These are phyloP conservation scores for Priceomyces carsonii DNA, from an alignment of 805 yeast genomes.

Conservation along the genomic window DNA sequence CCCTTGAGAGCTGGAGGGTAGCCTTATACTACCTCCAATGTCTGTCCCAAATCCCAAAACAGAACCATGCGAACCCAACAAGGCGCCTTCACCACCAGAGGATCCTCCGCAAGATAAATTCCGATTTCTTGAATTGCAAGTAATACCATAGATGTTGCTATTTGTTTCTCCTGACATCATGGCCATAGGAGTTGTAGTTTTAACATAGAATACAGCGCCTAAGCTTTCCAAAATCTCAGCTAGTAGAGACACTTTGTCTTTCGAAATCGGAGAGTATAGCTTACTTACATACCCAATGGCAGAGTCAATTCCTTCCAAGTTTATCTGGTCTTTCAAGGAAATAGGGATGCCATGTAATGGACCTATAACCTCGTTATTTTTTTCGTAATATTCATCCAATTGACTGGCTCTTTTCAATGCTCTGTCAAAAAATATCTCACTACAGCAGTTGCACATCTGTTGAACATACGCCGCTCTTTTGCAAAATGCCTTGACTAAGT, in stretches of 20 bases:
- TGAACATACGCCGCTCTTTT: conserved; percentile 61
- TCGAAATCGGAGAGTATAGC: conserved; percentile 14
- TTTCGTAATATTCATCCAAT: conserved; percentile 21
- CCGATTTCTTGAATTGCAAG: conserved; percentile 48
- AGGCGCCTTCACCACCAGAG: conserved; percentile 57
- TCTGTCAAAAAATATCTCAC: conserved; percentile 38
- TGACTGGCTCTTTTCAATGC: conserved; percentile 23
- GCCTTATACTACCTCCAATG: conserved; percentile 54
- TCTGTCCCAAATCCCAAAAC: conserved; percentile 57
- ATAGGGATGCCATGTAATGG: conserved; percentile 33
- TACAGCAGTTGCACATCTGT: conserved; percentile 46
- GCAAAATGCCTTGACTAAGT: conserved; percentile 55
- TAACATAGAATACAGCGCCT: conserved; percentile 57
- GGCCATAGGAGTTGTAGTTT: conserved; percentile 56
- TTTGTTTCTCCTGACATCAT: conserved; percentile 53
- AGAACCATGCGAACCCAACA: conserved; percentile 46
- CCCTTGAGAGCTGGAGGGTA: conserved; percentile 46
- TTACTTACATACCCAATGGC: conserved; percentile 51
- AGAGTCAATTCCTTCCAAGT: conserved; percentile 49
- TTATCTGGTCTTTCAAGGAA: conserved; percentile 45
- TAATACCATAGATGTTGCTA: conserved; percentile 46
- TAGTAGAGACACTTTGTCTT: conserved; percentile 32
- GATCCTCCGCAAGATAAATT: conserved; percentile 51
- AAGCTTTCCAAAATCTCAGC: conserved; percentile 39
- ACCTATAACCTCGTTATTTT: conserved; percentile 18